phyloP scores from a whole-genome alignment of 306 rosid genomes.

The Vigna angularis region DNA sequence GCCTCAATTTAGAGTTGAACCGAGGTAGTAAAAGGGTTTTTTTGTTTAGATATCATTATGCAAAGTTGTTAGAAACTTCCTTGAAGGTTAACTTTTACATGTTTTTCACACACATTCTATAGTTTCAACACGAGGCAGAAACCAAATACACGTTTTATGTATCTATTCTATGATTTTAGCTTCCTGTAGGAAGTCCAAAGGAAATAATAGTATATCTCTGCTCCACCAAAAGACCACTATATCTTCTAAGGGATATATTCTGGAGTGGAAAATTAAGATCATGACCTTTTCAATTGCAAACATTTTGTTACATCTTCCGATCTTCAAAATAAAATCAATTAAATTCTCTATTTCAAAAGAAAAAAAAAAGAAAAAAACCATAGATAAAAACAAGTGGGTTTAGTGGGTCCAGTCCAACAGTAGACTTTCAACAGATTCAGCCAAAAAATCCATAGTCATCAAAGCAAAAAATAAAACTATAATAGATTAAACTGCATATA shows the following conservation, averaged over 20 bases:
- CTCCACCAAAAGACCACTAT: not conserved
- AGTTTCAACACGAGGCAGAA: not conserved
- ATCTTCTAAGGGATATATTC: slow-evolving; percentile 1
- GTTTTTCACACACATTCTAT: not conserved
- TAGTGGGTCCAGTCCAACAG: not conserved
- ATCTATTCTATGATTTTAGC: not conserved
- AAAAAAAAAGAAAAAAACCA: not conserved
- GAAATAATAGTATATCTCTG: not conserved
- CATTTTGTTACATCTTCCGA: not conserved
- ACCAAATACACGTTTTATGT: not conserved
- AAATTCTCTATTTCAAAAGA: slow-evolving; percentile 24
- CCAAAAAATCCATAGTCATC: not conserved
- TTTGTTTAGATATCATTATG: too few relatives aligned
- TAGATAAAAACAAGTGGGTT: slow-evolving; percentile 24
- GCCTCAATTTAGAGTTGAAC: too few relatives aligned
- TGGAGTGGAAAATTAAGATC: slow-evolving; percentile 2
- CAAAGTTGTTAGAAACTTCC: too few relatives aligned
- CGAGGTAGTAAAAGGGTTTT: too few relatives aligned
- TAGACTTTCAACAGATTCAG: slow-evolving; percentile 22
- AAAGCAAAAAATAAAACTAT: not conserved
- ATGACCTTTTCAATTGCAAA: not conserved
- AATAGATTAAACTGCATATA: slow-evolving; percentile 29
- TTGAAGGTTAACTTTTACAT: not conserved
- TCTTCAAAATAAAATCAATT: slow-evolving; percentile 18
- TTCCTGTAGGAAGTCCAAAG: not conserved